A percentile compares a stretch with the other conserved stretches of the same genome.
Conservation (phyloP, 2,329 filamentous ascomycete genomes). For the Rutstroemia sydowiana region DNA sequence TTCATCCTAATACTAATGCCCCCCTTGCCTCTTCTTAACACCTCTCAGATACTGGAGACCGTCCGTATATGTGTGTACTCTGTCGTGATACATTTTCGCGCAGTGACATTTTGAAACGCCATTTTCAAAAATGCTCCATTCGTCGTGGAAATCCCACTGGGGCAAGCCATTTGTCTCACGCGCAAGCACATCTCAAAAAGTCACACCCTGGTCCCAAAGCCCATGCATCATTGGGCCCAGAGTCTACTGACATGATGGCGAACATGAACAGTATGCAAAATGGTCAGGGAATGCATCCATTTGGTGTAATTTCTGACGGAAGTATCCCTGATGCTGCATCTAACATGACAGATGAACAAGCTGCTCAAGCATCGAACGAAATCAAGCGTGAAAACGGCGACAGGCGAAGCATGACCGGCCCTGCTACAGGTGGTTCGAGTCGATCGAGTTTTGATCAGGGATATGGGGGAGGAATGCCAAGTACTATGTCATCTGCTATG, state of each 20-base stretch:
- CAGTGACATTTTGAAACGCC: slow-evolving; percentile 96
- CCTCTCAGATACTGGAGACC: slow-evolving; percentile 80
- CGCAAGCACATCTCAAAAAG: slow-evolving; percentile 83
- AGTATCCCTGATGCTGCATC: slow-evolving; percentile 27
- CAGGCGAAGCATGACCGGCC: slow-evolving; percentile 47
- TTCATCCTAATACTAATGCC: slow-evolving; percentile 7
- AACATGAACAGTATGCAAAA: slow-evolving; percentile 32
- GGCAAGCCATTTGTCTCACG: slow-evolving; percentile 88
- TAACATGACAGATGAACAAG: slow-evolving; percentile 51
- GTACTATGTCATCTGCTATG: slow-evolving; percentile 54
- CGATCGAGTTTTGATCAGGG: slow-evolving; percentile 42
- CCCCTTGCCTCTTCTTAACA: slow-evolving; percentile 21
- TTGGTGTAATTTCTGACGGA: slow-evolving; percentile 44
- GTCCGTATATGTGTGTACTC: slow-evolving; percentile 95
- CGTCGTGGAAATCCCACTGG: slow-evolving; percentile 92
- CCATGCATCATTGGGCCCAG: slow-evolving; percentile 45
- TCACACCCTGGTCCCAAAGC: slow-evolving; percentile 49
- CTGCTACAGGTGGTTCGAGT: slow-evolving; percentile 42
- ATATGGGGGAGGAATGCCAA: slow-evolving; percentile 51
- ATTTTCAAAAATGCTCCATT: slow-evolving; percentile 98
- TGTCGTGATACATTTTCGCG: slow-evolving; percentile 97
- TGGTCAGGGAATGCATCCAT: slow-evolving; percentile 51
- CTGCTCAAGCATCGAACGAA: slow-evolving; percentile 45
- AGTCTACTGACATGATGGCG: slow-evolving; percentile 44
- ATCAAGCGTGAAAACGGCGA: slow-evolving; percentile 51